Evolutionary conservation across 805 yeast genomes (phyloP).

Genomic region (Tetrapisispora arboricola): DNA sequence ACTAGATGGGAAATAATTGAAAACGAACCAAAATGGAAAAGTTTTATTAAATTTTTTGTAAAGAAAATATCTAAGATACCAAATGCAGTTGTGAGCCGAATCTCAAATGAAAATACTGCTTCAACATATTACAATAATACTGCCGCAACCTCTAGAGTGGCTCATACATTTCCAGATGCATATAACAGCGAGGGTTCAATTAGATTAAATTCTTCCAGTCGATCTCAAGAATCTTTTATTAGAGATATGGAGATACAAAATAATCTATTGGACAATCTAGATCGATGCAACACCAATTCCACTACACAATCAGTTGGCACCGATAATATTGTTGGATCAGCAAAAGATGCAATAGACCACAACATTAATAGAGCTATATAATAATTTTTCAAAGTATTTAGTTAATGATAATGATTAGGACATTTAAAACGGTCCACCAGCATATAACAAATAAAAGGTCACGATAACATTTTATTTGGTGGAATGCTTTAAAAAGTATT

Average conservation of each 20-base stretch:
- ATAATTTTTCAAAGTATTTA: neutral
- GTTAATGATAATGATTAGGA: neutral
- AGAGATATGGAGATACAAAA: slow-evolving; percentile 34
- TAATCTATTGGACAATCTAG: slow-evolving; percentile 32
- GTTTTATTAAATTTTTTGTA: neutral
- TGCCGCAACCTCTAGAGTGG: neutral
- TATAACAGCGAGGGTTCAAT: neutral
- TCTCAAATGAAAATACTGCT: neutral
- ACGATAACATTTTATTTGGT: too few relatives aligned
- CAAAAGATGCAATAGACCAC: neutral
- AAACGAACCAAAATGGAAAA: slow-evolving; percentile 7
- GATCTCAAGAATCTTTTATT: slow-evolving; percentile 23
- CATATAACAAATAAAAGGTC: too few relatives aligned
- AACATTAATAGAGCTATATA: neutral
- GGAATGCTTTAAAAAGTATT: too few relatives aligned
- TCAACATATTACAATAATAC: neutral
- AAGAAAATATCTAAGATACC: neutral
- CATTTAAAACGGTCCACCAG: too few relatives aligned
- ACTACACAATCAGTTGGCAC: neutral
- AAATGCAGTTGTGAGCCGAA: neutral
- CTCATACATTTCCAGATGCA: neutral
- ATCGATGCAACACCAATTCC: slow-evolving; percentile 5
- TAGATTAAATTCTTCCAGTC: slow-evolving; percentile 7
- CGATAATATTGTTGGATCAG: neutral
- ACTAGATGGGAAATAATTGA: slow-evolving; percentile 25